phyloP scores from a whole-genome alignment of 495 filamentous ascomycete species.

The Xylaria telfairii region DNA sequence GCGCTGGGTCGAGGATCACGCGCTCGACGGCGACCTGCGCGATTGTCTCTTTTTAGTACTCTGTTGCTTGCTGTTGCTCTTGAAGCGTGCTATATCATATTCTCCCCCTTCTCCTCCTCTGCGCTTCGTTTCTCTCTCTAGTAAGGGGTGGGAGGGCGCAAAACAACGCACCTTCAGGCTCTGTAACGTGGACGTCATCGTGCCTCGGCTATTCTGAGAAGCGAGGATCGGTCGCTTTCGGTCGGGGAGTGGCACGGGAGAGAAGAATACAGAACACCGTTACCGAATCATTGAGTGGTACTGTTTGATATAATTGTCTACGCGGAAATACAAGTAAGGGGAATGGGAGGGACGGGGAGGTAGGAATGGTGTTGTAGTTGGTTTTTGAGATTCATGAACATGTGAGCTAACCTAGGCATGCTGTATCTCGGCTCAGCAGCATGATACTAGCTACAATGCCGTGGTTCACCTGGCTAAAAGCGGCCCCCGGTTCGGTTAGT shows the following conservation, averaged over 20 bases:
- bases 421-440: slow-evolving; percentile 16
- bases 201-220: slow-evolving; percentile 28
- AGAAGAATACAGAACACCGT: not conserved
- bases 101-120: not conserved
- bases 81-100: not conserved
- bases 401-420: not conserved
- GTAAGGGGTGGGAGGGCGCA: not conserved
- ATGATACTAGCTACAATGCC: not conserved
- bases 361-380: not conserved
- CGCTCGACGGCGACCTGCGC: slow-evolving; percentile 61
- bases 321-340: not conserved
- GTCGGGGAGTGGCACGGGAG: not conserved
- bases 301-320: not conserved
- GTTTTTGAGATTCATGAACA: slow-evolving; percentile 10
- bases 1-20: slow-evolving; percentile 78
- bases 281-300: slow-evolving; percentile 8
- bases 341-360: not conserved
- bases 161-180: slow-evolving; percentile 25
- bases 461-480: not conserved
- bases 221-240: slow-evolving; percentile 12
- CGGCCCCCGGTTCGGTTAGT: not conserved
- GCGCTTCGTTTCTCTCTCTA: not conserved
- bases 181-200: slow-evolving; percentile 26
- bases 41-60: not conserved
- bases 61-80: not conserved